Conservation (phyloP, 441 rosid species). For the Mallotus repandus region DNA sequence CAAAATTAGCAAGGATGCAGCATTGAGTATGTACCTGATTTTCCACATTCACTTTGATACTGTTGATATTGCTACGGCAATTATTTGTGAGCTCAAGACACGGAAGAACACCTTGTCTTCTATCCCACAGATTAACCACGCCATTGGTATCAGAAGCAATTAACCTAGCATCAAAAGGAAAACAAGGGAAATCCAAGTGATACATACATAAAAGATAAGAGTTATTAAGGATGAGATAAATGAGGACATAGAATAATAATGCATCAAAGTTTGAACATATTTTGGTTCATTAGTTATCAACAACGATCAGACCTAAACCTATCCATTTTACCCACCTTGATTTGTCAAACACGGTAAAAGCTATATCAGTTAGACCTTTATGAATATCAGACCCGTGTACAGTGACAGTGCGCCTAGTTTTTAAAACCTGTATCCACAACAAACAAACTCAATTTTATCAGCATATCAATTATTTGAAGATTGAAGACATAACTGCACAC, state of each 20-base stretch:
- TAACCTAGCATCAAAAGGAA: slow-evolving; percentile 44
- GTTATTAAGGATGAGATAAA: neutral
- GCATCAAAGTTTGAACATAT: neutral
- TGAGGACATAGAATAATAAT: neutral
- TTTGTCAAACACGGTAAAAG: slow-evolving; percentile 50
- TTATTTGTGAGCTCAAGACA: slow-evolving; percentile 61
- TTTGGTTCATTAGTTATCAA: neutral
- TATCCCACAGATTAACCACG: slow-evolving; percentile 77
- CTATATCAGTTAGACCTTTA: slow-evolving; percentile 70
- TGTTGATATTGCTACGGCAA: slow-evolving; percentile 48
- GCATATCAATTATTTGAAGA: neutral
- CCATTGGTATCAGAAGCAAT: slow-evolving; percentile 79
- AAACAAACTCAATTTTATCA: slow-evolving; percentile 4
- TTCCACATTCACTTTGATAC: slow-evolving; percentile 58
- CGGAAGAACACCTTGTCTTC: slow-evolving; percentile 63
- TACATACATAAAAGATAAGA: neutral
- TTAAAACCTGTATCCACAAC: slow-evolving; percentile 54
- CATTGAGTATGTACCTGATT: slow-evolving; percentile 57
- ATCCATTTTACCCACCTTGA: slow-evolving; percentile 51
- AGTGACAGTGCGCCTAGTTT: slow-evolving; percentile 46
- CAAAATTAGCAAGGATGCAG: neutral
- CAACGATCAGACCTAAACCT: neutral
- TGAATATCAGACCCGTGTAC: slow-evolving; percentile 48
- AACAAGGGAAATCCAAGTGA: neutral
- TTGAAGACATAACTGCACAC: neutral